Base-by-base conservation (phyloP, 352 stramenopile species). In the Globisporangium radiosum region DNA sequence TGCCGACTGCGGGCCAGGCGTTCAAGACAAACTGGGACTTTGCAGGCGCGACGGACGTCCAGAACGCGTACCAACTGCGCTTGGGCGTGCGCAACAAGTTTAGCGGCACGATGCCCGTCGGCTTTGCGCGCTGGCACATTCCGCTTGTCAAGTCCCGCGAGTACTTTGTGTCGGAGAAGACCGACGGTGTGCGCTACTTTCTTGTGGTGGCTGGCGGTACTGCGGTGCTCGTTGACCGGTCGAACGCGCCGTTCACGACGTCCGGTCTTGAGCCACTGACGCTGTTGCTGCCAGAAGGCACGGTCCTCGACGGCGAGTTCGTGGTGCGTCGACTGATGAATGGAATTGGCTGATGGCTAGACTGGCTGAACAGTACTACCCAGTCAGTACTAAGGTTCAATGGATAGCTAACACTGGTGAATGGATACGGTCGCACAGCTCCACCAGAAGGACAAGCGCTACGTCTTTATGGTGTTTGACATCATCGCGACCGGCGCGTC, bases 131-230 rank as follows among this genome's bases (percentile, higher is more conserved):
- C 42, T 90, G 78, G 71, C 82, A 96, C 63, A 93, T 97, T 52
- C 81, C 85, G 42, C 60, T 88, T n/a, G 82, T 95, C 47, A 82
- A 88, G 64, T 76, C 80, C 45, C 71, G 76, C 47, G 86, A 92
- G 60, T 97, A 97, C 63, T 94, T 82, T 62, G 78, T 95, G 9
- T 93, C 87, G 9, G 89, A 97, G 68, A 97, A 97, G 73, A 97
- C 89, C 6, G 89, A 97, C 61, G 89, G 88, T 33, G 87, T 97
- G 57, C 84, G 89, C 38, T 97, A 96, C 52, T 95, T 97, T 52
- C 74, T 97, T 13, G 83, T 97, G 50, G 81, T 93, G 47, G 78
- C 87, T 0, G 80, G 72, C 45, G 80, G 74, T 44, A 84, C 68
- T 1, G 75, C 81, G 0, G 81, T 87, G 51, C 64, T 95, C 2